Evolutionary conservation across 2,329 filamentous ascomycete species (phyloP).

Genomic region (Pezicula neosporulosa): DNA sequence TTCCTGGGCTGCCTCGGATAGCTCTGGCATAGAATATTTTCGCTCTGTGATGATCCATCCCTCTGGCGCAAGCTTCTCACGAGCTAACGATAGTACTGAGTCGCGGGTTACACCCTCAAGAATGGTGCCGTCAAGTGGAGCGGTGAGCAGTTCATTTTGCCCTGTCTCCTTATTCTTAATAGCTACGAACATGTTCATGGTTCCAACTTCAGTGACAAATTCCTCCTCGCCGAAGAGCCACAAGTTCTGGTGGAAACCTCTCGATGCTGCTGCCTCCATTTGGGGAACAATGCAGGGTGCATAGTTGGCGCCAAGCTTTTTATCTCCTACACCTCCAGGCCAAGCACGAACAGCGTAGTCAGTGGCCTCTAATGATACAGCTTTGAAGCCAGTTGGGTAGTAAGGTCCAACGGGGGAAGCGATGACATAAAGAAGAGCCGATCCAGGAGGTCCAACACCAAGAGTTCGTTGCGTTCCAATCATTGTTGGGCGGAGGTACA

Average conservation of each 20-base stretch:
- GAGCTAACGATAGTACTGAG: slow-evolving; percentile 81
- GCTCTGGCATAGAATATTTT: slow-evolving; percentile 87
- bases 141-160: slow-evolving; percentile 89
- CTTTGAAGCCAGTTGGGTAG: slow-evolving; percentile 98
- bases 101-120: slow-evolving; percentile 93
- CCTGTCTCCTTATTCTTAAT: slow-evolving; percentile 83
- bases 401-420: slow-evolving; percentile 96
- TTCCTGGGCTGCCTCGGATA: slow-evolving; percentile 77
- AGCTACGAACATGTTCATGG: slow-evolving; percentile 96
- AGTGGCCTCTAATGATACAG: slow-evolving; percentile 89
- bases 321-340: slow-evolving; percentile 96
- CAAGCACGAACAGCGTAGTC: slow-evolving; percentile 96
- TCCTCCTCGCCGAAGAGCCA: slow-evolving; percentile 97
- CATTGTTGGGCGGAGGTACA: slow-evolving; percentile 94
- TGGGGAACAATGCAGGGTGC: slow-evolving; percentile 99
- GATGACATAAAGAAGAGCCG: slow-evolving; percentile 90
- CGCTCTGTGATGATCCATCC: slow-evolving; percentile 88
- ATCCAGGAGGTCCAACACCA: slow-evolving; percentile 87
- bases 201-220: slow-evolving; percentile 94
- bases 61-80: slow-evolving; percentile 76
- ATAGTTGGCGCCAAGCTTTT: slow-evolving; percentile 98
- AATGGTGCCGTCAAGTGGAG: slow-evolving; percentile 93
- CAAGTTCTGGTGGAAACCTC: slow-evolving; percentile 96
- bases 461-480: slow-evolving; percentile 96
- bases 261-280: slow-evolving; percentile 81